These are phyloP conservation scores for Microcos paniculata DNA, from an alignment of 345 rosid species.

Conservation along the genomic window DNA sequence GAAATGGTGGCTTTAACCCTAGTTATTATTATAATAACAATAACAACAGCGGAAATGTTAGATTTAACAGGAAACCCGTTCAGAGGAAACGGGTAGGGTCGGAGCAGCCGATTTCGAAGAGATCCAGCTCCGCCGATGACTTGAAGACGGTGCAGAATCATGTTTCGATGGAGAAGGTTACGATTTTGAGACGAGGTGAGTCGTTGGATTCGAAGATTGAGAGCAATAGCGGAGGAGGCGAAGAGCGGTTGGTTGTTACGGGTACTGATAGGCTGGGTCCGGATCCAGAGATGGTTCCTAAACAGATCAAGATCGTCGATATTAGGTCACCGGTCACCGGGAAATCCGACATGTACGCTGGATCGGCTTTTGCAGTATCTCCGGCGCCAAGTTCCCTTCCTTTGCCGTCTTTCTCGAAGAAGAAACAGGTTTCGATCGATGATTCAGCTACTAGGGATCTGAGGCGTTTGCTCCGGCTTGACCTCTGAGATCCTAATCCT, in stretches of 20 bases:
- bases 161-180: constrained; percentile 35
- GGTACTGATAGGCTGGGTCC: constrained; percentile 33
- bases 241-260: constrained; percentile 21
- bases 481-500: constrained; percentile 20
- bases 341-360: constrained; percentile 43
- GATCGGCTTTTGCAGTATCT: constrained; percentile 53
- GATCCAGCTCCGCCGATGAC: constrained; percentile 38
- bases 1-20: constrained; percentile 26
- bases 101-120: constrained; percentile 28
- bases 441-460: constrained; percentile 67
- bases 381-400: constrained; percentile 73
- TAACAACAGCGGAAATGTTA: constrained; percentile 18
- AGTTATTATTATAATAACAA: constrained; percentile 7
- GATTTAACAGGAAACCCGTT: constrained; percentile 42
- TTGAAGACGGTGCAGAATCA: constrained; percentile 25
- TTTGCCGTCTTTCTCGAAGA: constrained; percentile 58
- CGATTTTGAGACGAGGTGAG: constrained; percentile 54
- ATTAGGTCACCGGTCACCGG: constrained; percentile 25
- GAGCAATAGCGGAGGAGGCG: constrained; percentile 8
- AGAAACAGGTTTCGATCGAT: constrained; percentile 36
- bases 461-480: constrained; percentile 61
- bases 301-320: constrained; percentile 23
- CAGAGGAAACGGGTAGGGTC: constrained; percentile 33
- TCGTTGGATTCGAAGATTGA: constrained; percentile 48
- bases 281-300: constrained; percentile 27